Conservation (phyloP, 768 basidiomycete genomes). For the Suillus brevipes region DNA sequence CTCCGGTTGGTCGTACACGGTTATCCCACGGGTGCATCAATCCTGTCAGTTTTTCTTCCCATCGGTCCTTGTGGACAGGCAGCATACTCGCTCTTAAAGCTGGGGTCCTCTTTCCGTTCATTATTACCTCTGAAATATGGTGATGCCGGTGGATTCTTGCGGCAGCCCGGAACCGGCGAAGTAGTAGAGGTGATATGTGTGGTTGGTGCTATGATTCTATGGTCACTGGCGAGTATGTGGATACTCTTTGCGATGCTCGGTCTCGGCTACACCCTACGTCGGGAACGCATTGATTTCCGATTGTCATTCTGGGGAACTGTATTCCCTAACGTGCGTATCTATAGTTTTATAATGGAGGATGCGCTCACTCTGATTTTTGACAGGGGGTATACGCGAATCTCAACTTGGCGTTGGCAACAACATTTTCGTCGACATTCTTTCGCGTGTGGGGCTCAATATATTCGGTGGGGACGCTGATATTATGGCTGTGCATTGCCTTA, state of each 20-base stretch:
- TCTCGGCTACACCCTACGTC: conserved; percentile 43
- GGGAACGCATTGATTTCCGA: conserved; percentile 48
- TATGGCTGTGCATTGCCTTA: conserved; percentile 52
- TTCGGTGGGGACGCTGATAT: conserved; percentile 45
- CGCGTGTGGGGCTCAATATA: conserved; percentile 59
- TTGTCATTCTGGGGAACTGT: conserved; percentile 67
- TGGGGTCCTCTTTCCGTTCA: conserved; percentile 49
- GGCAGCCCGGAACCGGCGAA: conserved; percentile 34
- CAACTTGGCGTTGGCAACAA: conserved; percentile 50
- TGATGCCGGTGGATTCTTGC: conserved; percentile 37
- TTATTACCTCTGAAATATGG: conserved; percentile 38
- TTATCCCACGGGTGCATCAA: conserved; percentile 44
- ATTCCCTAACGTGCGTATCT: conserved; percentile 61
- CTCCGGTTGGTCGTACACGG: conserved; percentile 59
- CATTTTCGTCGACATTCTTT: conserved; percentile 55
- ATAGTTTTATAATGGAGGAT: neutral
- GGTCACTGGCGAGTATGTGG: conserved; percentile 68
- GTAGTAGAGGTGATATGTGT: conserved; percentile 47
- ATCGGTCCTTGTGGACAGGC: conserved; percentile 74
- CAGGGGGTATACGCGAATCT: conserved; percentile 69
- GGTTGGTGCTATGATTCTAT: conserved; percentile 52
- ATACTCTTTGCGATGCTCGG: conserved; percentile 55
- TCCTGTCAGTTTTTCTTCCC: conserved; percentile 70
- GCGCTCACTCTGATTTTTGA: neutral
- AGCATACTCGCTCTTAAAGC: conserved; percentile 54